phyloP scores from a whole-genome alignment of 2,329 filamentous ascomycete genomes.

The Botrytis elliptica region DNA sequence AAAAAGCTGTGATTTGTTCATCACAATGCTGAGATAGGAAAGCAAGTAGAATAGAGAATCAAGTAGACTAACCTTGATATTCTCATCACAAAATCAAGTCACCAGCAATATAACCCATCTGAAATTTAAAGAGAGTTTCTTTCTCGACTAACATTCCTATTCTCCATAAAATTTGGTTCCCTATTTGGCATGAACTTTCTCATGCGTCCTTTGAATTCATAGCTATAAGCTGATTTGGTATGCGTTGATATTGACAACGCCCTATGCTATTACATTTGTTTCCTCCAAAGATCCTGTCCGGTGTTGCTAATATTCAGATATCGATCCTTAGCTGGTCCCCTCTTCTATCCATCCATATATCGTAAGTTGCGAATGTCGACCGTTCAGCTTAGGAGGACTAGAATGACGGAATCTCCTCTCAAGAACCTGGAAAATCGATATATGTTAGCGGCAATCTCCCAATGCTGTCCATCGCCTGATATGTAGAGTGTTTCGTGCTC shows the following conservation, averaged over 20 bases:
- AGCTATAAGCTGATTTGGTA: conserved; percentile 12
- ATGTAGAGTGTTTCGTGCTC: background rate
- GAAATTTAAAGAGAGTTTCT: conserved; percentile 13
- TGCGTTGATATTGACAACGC: conserved; percentile 19
- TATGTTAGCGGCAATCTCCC: background rate
- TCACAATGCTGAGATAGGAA: background rate
- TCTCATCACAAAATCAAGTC: conserved; percentile 18
- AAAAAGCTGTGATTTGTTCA: conserved; percentile 23
- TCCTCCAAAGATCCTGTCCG: conserved; percentile 16
- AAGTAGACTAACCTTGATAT: conserved; percentile 14
- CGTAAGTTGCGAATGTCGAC: conserved; percentile 16
- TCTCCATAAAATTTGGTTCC: conserved; percentile 13
- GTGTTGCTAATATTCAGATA: background rate
- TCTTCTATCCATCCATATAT: conserved; percentile 13
- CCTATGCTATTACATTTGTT: conserved; percentile 16
- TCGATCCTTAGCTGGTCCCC: background rate
- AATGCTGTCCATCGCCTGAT: background rate
- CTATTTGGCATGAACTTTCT: conserved; percentile 14
- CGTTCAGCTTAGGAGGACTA: conserved; percentile 40
- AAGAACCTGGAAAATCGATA: conserved; percentile 36
- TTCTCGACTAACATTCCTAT: conserved; percentile 16
- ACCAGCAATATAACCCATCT: conserved; percentile 1
- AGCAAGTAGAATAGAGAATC: background rate
- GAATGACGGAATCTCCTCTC: conserved; percentile 42
- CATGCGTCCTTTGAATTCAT: conserved; percentile 14